Evolutionary conservation across 2,329 filamentous ascomycete genomes (phyloP).

Genomic region (Calonectria pauciramosa): DNA sequence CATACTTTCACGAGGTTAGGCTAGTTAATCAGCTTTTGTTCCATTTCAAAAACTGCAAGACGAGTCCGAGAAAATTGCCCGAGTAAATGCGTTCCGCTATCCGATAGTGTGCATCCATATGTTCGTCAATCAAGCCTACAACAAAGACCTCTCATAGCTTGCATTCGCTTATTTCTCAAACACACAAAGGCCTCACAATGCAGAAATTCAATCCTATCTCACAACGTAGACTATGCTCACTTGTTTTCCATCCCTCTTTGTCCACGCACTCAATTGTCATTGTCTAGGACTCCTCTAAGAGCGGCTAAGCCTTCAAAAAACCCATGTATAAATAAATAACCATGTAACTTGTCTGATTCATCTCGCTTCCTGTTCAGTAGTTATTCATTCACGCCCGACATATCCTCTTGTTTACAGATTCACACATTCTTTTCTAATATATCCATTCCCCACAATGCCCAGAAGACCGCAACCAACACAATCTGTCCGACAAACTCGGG

Average conservation of each 20-base stretch:
- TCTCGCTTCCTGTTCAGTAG: neutral
- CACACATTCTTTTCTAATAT: no score
- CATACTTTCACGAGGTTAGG: no score
- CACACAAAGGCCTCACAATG: neutral
- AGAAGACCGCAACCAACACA: neutral
- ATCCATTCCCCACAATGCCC: neutral
- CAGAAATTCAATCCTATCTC: neutral
- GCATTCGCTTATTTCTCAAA: neutral
- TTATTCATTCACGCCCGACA: neutral
- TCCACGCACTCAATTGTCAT: neutral
- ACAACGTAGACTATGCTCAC: neutral
- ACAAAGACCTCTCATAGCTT: neutral
- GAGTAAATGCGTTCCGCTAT: no score
- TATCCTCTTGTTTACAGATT: neutral
- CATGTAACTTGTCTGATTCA: neutral
- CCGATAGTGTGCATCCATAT: neutral
- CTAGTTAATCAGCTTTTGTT: no score
- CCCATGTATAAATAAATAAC: neutral
- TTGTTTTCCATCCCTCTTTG: neutral
- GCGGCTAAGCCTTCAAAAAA: neutral
- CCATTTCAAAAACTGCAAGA: no score
- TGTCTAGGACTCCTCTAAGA: neutral
- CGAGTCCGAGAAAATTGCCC: neutral
- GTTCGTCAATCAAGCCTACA: no score
- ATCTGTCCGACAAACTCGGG: constrained; percentile 37